phyloP scores from a whole-genome alignment of 2,329 filamentous ascomycete genomes.

The Helminthosporium solani region DNA sequence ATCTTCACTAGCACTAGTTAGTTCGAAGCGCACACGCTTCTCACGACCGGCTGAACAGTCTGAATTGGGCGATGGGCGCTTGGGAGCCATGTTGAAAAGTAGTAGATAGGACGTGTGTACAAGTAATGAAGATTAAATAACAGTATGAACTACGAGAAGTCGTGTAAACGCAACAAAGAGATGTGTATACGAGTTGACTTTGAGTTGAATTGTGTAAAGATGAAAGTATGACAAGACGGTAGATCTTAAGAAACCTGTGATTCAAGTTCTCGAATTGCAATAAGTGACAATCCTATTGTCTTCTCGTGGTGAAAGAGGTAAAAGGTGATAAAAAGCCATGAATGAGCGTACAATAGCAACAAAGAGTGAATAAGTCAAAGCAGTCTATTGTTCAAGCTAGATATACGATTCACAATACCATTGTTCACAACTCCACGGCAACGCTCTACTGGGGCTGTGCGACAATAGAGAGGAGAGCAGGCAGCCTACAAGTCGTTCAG shows the following conservation, averaged over 20 bases:
- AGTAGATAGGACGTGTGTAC: neutral
- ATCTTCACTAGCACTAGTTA: neutral
- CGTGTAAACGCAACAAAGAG: neutral
- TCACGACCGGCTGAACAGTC: neutral
- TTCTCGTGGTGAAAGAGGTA: neutral
- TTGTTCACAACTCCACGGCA: neutral
- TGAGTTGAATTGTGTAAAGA: no score
- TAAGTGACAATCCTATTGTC: neutral
- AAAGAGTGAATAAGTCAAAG: neutral
- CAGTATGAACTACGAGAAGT: neutral
- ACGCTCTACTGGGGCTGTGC: no score
- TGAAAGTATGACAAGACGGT: neutral
- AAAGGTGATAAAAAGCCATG: neutral
- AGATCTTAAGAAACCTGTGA: neutral
- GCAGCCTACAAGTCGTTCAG: no score
- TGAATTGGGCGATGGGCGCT: neutral
- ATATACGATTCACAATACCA: neutral
- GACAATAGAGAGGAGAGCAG: no score
- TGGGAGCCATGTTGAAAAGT: neutral
- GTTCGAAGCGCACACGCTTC: neutral
- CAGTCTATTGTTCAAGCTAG: neutral
- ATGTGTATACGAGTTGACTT: no score
- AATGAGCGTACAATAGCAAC: neutral
- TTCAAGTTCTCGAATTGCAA: neutral
- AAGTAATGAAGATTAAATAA: neutral